A percentile compares a stretch with the other conserved stretches of the same genome.
These are phyloP conservation scores for Pichia exigua DNA, from an alignment of 805 yeast species.

Conservation along the genomic window DNA sequence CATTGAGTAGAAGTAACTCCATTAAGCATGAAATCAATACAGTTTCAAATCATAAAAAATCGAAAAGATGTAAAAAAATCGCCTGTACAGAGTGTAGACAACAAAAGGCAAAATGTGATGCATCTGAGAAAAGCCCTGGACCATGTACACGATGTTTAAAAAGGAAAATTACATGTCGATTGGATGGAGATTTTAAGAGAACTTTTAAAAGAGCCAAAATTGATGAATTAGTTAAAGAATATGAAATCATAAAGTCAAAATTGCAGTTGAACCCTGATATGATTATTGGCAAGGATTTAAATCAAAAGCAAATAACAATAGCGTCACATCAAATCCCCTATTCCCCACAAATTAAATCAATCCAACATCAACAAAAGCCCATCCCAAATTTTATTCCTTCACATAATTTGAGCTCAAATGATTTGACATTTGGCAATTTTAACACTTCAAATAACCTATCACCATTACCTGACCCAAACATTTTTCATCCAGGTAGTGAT, in stretches of 20 bases:
- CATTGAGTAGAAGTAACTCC: not conserved
- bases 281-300: not conserved
- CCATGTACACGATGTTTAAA: slow-evolving; percentile 80
- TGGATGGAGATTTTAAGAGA: slow-evolving; percentile 78
- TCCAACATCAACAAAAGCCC: not conserved
- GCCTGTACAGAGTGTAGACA: slow-evolving; percentile 97
- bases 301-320: not conserved
- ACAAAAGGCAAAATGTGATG: slow-evolving; percentile 89
- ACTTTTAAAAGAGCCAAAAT: slow-evolving; percentile 82
- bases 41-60: not conserved
- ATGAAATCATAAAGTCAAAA: slow-evolving; percentile 48
- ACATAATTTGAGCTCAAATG: not conserved
- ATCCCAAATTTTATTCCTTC: not conserved
- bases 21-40: not conserved
- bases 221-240: slow-evolving; percentile 76
- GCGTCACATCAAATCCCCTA: not conserved
- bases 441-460: not conserved
- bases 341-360: not conserved
- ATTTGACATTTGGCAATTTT: not conserved
- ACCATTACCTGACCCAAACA: slow-evolving; percentile 7
- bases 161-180: slow-evolving; percentile 59
- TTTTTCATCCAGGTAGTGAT: not conserved
- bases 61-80: slow-evolving; percentile 40
- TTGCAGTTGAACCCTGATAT: slow-evolving; percentile 1
- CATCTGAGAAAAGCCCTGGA: slow-evolving; percentile 61